Percentiles rank a stretch among this genome's conserved stretches.
phyloP scores from a whole-genome alignment of 352 stramenopile species.

The Phytophthora quininea region DNA sequence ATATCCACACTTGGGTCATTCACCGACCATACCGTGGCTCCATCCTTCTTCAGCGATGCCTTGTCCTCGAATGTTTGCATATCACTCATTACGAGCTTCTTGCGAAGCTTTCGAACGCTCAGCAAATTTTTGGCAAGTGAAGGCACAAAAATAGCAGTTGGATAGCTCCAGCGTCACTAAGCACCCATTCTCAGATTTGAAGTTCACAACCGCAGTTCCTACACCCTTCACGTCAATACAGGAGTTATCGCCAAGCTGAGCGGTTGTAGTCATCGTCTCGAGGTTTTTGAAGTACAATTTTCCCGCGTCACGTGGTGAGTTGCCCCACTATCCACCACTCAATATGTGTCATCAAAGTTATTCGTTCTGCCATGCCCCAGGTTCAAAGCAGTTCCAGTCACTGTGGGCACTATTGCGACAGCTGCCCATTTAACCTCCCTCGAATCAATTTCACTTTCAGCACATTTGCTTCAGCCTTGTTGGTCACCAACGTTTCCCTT shows the following conservation, averaged over 20 bases:
- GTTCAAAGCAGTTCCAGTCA: no score
- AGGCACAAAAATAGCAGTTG: not conserved
- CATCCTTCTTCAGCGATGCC: not conserved
- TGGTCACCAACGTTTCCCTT: no score
- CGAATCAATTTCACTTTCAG: no score
- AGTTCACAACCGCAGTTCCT: not conserved
- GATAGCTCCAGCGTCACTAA: constrained; percentile 50
- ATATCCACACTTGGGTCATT: not conserved
- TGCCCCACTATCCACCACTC: not conserved
- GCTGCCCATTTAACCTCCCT: no score
- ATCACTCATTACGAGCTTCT: not conserved
- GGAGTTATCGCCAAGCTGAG: not conserved
- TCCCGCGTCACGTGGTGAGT: not conserved
- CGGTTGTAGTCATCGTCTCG: not conserved
- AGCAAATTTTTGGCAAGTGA: constrained; percentile 67
- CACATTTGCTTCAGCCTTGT: no score
- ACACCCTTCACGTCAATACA: not conserved
- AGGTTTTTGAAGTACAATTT: not conserved
- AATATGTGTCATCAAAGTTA: no score
- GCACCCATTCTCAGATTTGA: not conserved
- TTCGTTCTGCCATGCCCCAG: no score
- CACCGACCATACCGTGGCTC: not conserved
- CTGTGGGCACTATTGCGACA: no score
- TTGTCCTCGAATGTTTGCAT: not conserved
- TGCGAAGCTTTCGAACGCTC: constrained; percentile 1